These are phyloP conservation scores for Microstegium vimineum DNA, from an alignment of 176 grass and related monocot species.

Conservation along the genomic window DNA sequence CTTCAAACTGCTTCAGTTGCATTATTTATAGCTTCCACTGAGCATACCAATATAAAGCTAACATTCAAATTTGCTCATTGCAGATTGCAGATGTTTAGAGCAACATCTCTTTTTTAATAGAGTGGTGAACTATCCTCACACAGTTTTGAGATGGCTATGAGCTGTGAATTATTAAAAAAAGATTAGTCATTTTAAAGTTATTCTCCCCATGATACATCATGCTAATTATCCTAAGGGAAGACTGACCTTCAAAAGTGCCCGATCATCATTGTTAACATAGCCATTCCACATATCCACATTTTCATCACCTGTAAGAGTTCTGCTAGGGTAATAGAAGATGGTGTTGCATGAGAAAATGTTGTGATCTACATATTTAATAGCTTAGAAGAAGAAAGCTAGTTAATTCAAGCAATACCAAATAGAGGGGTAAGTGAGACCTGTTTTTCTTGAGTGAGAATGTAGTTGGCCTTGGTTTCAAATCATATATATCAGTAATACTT, in stretches of 20 bases:
- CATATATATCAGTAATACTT: constrained; percentile 74
- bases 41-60: not conserved
- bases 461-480: constrained; percentile 70
- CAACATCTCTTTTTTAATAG: not conserved
- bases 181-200: not conserved
- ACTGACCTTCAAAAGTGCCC: constrained; percentile 84
- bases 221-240: not conserved
- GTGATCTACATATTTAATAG: not conserved
- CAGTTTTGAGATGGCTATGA: not conserved
- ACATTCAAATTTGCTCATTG: not conserved
- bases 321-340: constrained; percentile 33
- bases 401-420: constrained; percentile 11
- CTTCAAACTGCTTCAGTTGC: not conserved
- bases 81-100: not conserved
- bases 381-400: constrained; percentile 9
- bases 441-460: constrained; percentile 80
- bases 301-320: constrained; percentile 40
- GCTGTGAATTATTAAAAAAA: not conserved
- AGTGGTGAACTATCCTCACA: not conserved
- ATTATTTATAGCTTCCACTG: not conserved
- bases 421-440: constrained; percentile 38
- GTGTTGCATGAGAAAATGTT: constrained; percentile 13
- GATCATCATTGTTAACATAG: constrained; percentile 84
- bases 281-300: constrained; percentile 60
- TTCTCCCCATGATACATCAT: not conserved